phyloP scores from a whole-genome alignment of 2,329 filamentous ascomycete species.

The Alternaria sp. region DNA sequence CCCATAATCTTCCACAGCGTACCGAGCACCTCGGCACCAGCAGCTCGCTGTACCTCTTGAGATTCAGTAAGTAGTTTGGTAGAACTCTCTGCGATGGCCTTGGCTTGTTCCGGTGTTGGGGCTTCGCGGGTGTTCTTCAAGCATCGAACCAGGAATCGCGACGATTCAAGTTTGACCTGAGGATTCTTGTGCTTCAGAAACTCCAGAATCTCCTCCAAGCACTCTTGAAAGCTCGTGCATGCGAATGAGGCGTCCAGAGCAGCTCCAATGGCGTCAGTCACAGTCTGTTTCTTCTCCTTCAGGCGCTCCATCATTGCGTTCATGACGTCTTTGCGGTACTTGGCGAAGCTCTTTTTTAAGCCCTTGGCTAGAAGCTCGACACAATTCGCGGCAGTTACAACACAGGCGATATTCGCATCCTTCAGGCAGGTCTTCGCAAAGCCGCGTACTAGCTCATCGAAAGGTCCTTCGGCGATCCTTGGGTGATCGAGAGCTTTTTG shows the following conservation, averaged over 20 bases:
- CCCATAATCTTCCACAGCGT: conserved; percentile 99
- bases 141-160: conserved; percentile 90
- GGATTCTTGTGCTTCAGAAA: conserved; percentile 94
- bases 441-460: conserved; percentile 79
- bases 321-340: conserved; percentile 81
- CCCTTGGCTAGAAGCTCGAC: conserved; percentile 89
- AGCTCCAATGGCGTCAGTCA: conserved; percentile 84
- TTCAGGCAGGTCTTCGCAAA: conserved; percentile 94
- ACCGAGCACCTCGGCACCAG: conserved; percentile 89
- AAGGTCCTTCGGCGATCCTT: conserved; percentile 88
- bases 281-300: conserved; percentile 94
- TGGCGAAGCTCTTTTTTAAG: conserved; percentile 76
- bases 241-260: conserved; percentile 77
- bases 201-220: conserved; percentile 86
- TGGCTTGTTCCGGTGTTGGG: conserved; percentile 82
- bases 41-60: conserved; percentile 81
- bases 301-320: conserved; percentile 90
- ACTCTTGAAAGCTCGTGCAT: conserved; percentile 77
- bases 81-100: conserved; percentile 81
- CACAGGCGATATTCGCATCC: conserved; percentile 94
- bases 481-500: conserved; percentile 80
- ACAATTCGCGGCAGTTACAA: conserved; percentile 90
- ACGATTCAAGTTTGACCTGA: conserved; percentile 93
- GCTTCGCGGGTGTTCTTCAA: conserved; percentile 82
- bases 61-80: conserved; percentile 93